phyloP scores from a whole-genome alignment of 2,329 filamentous ascomycete species.

The Nemania sp. region DNA sequence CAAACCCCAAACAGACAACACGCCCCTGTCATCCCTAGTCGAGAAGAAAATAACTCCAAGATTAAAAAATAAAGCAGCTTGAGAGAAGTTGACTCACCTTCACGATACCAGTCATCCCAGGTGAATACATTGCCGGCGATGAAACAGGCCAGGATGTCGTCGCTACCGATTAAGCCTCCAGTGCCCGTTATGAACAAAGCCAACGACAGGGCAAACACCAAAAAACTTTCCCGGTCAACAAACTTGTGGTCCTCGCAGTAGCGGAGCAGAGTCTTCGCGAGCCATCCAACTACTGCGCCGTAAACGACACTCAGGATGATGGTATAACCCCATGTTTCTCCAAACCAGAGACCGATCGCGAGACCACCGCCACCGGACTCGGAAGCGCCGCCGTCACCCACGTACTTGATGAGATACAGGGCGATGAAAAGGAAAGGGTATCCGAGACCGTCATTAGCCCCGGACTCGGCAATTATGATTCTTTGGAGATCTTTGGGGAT shows the following conservation, averaged over 20 bases:
- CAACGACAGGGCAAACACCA: conserved; percentile 83
- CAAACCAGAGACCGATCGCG: conserved; percentile 82
- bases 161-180: conserved; percentile 82
- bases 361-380: conserved; percentile 62
- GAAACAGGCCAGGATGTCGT: conserved; percentile 91
- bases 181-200: conserved; percentile 87
- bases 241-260: conserved; percentile 82
- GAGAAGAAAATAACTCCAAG: too few relatives aligned
- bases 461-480: conserved; percentile 81
- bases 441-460: conserved; percentile 85
- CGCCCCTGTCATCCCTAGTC: too few relatives aligned
- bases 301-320: conserved; percentile 80
- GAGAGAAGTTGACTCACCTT: too few relatives aligned
- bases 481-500: conserved; percentile 80
- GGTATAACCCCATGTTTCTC: conserved; percentile 82
- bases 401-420: conserved; percentile 80
- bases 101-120: conserved; percentile 91
- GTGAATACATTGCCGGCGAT: conserved; percentile 90
- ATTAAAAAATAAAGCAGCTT: too few relatives aligned
- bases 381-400: conserved; percentile 59
- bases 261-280: conserved; percentile 80
- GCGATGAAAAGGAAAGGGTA: conserved; percentile 89
- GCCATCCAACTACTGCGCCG: conserved; percentile 76
- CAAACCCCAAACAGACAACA: too few relatives aligned
- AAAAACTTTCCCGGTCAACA: conserved; percentile 84